Evolutionary conservation across 495 filamentous ascomycete species (phyloP), one percentile per base, ranked within the genome.

Genomic region (Penicillium nucicola): DNA sequence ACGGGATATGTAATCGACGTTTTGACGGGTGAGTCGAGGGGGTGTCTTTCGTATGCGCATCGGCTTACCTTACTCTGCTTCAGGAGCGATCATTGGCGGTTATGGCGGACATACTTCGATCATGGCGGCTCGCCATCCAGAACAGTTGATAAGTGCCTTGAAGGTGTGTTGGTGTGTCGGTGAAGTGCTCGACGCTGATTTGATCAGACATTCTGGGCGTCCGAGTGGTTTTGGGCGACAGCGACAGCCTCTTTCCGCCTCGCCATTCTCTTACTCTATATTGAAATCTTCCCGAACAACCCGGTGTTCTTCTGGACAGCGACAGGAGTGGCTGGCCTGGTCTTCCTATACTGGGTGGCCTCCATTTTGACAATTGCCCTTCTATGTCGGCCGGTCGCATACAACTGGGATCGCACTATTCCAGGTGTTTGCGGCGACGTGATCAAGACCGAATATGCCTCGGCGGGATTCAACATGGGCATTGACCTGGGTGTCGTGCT

Each of bases 401-500:
- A 38, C 51, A 61, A 58, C 32, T 64, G 57, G 60, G 41, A 64
- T 9, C 17, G 32, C 5, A 48, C 39, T 0, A 41, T 57, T 13
- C 28, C 48, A 18, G 53, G 54, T 2, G 48, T 33, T n/a, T 61
- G 60, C 30, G 60, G 50, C 0, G 48, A 61, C 37, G 31, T 52
- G 3, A 8, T 34, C 9, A 50, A 51, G 31, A 48, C 52, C 5
- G 38, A 58, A 35, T 50, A 55, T 28, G 54, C 51, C 11, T 54
- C 57, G 19, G 50, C 60, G 14, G 54, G 50, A 12, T 58, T 64
- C 48, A 64, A 58, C 30, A 42, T 64, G 50, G 47, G 31, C 6
- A 43, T 64, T 6, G 50, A 61, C 9, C 20, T 64, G 20, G 32
- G 34, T 8, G 50, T 58, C 10, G 57, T 58, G 19, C 17, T 55